phyloP scores from a whole-genome alignment of 2,329 filamentous ascomycete species.

The Stachybotrys chartarum region DNA sequence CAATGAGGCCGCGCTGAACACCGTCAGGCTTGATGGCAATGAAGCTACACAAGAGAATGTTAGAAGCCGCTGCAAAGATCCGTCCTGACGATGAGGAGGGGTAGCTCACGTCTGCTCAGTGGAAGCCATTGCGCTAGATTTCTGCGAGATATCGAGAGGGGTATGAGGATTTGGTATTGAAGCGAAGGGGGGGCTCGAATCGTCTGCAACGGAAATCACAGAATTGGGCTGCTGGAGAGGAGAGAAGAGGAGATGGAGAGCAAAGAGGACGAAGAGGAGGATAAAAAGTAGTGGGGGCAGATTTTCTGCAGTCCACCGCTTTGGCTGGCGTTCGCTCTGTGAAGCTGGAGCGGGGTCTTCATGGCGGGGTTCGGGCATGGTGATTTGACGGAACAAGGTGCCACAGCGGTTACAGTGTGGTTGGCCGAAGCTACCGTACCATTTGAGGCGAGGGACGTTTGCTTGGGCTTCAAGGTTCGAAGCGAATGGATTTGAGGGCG shows the following conservation, averaged over 20 bases:
- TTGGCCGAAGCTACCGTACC: background rate
- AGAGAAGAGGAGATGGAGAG: slow-evolving; percentile 27
- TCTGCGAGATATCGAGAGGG: slow-evolving; percentile 14
- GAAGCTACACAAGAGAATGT: slow-evolving; percentile 60
- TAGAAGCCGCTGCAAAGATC: slow-evolving; percentile 10
- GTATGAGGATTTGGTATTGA: slow-evolving; percentile 20
- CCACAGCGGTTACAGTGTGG: background rate
- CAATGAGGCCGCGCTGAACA: slow-evolving; percentile 98
- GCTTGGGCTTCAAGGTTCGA: too few relatives aligned
- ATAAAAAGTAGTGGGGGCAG: slow-evolving; percentile 36
- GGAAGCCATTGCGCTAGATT: slow-evolving; percentile 55
- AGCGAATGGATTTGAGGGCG: too few relatives aligned
- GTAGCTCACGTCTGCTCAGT: slow-evolving; percentile 76
- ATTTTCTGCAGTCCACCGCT: slow-evolving; percentile 27
- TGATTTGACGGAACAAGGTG: slow-evolving; percentile 10
- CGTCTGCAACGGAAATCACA: slow-evolving; percentile 19
- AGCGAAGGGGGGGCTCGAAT: slow-evolving; percentile 16
- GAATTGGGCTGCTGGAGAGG: slow-evolving; percentile 17
- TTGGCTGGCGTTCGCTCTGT: slow-evolving; percentile 15
- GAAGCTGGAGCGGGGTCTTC: slow-evolving; percentile 24
- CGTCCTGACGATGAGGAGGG: slow-evolving; percentile 20
- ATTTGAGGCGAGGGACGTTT: too few relatives aligned
- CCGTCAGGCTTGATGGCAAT: slow-evolving; percentile 99
- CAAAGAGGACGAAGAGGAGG: slow-evolving; percentile 28
- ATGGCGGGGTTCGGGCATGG: slow-evolving; percentile 25